phyloP scores from a whole-genome alignment of 2,329 filamentous ascomycete genomes.

The Fusarium sp. region DNA sequence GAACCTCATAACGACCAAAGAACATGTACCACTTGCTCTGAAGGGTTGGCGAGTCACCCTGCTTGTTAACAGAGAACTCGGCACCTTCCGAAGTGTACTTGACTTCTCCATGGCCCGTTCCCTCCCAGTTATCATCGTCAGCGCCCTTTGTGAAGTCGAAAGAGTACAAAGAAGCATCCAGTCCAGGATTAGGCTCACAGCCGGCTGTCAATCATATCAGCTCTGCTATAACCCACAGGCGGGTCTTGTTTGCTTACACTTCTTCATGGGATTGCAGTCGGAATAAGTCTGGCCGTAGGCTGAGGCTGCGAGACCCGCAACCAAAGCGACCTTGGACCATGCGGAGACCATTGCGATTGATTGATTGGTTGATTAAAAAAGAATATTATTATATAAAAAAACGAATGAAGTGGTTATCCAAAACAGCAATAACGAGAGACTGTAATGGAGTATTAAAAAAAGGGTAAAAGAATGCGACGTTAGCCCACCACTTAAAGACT shows the following conservation, averaged over 20 bases:
- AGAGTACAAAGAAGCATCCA: slow-evolving; percentile 31
- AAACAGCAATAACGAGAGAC: slow-evolving; percentile 2
- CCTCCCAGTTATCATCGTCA: slow-evolving; percentile 38
- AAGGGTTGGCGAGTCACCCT: slow-evolving; percentile 70
- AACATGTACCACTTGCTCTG: slow-evolving; percentile 82
- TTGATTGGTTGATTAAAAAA: neutral
- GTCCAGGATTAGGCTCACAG: slow-evolving; percentile 25
- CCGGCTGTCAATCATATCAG: slow-evolving; percentile 5
- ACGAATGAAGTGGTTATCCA: slow-evolving; percentile 1
- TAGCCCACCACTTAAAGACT: slow-evolving; percentile 2
- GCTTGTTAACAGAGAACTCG: slow-evolving; percentile 65
- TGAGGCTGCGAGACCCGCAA: slow-evolving; percentile 28
- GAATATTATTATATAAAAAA: slow-evolving; percentile 7
- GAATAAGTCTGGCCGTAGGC: slow-evolving; percentile 31
- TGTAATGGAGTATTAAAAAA: slow-evolving; percentile 3
- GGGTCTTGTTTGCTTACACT: slow-evolving; percentile 19
- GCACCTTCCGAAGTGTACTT: slow-evolving; percentile 35
- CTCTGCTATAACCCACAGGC: neutral
- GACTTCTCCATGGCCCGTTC: slow-evolving; percentile 31
- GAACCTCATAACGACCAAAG: slow-evolving; percentile 79
- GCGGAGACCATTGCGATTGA: slow-evolving; percentile 10
- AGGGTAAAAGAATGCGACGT: slow-evolving; percentile 14
- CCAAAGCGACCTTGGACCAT: slow-evolving; percentile 14
- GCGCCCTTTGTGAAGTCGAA: slow-evolving; percentile 38
- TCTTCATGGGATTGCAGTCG: slow-evolving; percentile 36